Evolutionary conservation across 179 eudicot species (phyloP), one percentile per base, ranked within the genome.

Genomic region (Actinidia polygama): DNA sequence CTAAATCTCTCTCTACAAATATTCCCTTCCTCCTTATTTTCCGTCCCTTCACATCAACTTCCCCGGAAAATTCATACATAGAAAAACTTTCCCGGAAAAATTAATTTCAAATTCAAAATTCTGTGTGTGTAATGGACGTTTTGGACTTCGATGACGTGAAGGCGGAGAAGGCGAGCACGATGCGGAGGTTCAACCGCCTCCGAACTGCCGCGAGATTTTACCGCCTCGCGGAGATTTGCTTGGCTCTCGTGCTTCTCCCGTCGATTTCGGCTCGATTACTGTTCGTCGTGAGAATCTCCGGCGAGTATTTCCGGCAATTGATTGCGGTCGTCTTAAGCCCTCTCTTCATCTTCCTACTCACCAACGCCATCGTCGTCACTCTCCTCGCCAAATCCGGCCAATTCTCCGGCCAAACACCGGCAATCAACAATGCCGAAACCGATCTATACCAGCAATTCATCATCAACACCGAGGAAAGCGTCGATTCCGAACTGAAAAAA

Each of bases 211-310:
- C 88, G 7, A 89, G 79, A 85, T 71, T 93, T n/a, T 85, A 93
- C 51, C 97, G 93, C 49, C 76, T 91, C 62, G 63, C 84, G 0
- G 98, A 94, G 87, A 70, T 92, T 7, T 84, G 77, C 47, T 62
- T 85, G 40, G 81, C 68, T 0, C 53, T 92, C 0, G 12, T 79
- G 10, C 16, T 92, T 6, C 82, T 94, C 73, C 77, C 88, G 6
- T 94, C 97, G 98, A 71, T 86, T 7, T 91, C 90, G 0, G 7
- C 90, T 83, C 92, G 88, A n/a, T 79, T 93, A 14, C 98, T 94
- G 12, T 85, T 84, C 69, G 93, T 86, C 57, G 82, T 93, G 77
- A 90, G 77, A 87, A 85, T 84, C 82, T 88, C 91, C 89, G 88
- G 92, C 83, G 88, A 89, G 72, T 91, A 86, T 73, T 84, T 85